Evolutionary conservation across 2,329 filamentous ascomycete genomes (phyloP), one percentile per base, ranked within the genome.

Genomic region (Plectosphaerella cucumerina): DNA sequence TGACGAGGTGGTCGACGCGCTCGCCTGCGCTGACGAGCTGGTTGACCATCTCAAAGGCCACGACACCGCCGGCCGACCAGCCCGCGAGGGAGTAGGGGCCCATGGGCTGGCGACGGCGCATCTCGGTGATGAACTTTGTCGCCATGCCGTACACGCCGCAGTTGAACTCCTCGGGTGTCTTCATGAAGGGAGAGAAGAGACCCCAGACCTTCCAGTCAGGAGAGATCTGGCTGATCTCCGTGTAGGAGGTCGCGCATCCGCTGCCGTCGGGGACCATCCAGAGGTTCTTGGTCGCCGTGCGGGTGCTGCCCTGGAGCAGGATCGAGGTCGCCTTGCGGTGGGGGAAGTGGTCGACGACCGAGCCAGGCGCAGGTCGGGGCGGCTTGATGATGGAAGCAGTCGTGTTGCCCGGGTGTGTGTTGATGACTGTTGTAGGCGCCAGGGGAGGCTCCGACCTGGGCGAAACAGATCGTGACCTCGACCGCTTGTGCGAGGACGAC

Each of bases 51-150:
- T 87, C 83, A 60, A 81, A 89, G 41, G 86, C 85, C 53, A 85
- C 84, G 45, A 89, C 85, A 34, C 87, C 87, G 22, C 87, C 88
- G 1, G 86, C 87, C n/a, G 82, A 88, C 87, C 87, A 91, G 21
- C 88, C 88, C 15, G 82, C 80, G 1, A 90, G 68, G 47, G 78
- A 76, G 66, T 89, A 89, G 1, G 85, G 84, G 0, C 87, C 87
- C 20, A 72, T 61, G 3, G 86, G 82, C 66, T 90, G 86, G 47
- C 86, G 84, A 5, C 82, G 80, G 66, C 83, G 85, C 67, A 90
- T 87, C 68, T 90, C 62, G 52, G 12, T 53, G 42, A 68, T 59
- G 39, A 59, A 85, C 58, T 80, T 73, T 34, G 72, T 64, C 26
- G 80, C 75, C 54, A 83, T 75, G 22, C 77, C 77, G 54, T 78